Conservation (phyloP, 2,329 filamentous ascomycete species). For the Ascochyta fabae region DNA sequence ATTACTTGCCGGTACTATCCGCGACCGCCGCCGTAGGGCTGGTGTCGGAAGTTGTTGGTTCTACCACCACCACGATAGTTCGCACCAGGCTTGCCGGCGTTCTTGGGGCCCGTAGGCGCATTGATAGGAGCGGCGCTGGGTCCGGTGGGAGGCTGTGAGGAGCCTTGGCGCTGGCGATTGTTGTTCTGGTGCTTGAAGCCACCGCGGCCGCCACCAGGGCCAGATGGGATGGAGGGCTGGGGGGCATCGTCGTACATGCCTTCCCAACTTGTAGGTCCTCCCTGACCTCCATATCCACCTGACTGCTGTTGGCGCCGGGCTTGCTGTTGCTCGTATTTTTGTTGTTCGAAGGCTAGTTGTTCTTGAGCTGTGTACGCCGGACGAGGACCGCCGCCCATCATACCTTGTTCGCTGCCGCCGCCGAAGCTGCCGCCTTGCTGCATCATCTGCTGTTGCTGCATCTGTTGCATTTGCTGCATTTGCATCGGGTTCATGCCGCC, state of each 20-base stretch:
- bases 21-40: constrained; percentile 40
- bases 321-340: constrained; percentile 77
- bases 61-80: constrained; percentile 89
- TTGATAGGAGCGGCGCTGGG: constrained; percentile 68
- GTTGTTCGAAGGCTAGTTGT: constrained; percentile 77
- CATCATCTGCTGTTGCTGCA: constrained; percentile 53
- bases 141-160: constrained; percentile 49
- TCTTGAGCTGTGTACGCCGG: constrained; percentile 72
- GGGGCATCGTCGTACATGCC: constrained; percentile 98
- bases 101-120: constrained; percentile 94
- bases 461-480: constrained; percentile 65
- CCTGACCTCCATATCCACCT: constrained; percentile 57
- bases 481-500: constrained; percentile 73
- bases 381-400: constrained; percentile 50
- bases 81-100: constrained; percentile 86
- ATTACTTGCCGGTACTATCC: constrained; percentile 15
- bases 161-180: constrained; percentile 47
- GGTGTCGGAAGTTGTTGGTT: constrained; percentile 37
- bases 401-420: constrained; percentile 54
- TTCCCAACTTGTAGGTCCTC: constrained; percentile 87
- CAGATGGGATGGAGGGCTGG: constrained; percentile 71
- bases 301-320: constrained; percentile 59
- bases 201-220: constrained; percentile 53
- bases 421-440: constrained; percentile 53
- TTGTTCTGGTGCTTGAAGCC: constrained; percentile 40